Evolutionary conservation across 495 filamentous ascomycete genomes (phyloP).

Genomic region (Paragyromitra xinjiangensis): DNA sequence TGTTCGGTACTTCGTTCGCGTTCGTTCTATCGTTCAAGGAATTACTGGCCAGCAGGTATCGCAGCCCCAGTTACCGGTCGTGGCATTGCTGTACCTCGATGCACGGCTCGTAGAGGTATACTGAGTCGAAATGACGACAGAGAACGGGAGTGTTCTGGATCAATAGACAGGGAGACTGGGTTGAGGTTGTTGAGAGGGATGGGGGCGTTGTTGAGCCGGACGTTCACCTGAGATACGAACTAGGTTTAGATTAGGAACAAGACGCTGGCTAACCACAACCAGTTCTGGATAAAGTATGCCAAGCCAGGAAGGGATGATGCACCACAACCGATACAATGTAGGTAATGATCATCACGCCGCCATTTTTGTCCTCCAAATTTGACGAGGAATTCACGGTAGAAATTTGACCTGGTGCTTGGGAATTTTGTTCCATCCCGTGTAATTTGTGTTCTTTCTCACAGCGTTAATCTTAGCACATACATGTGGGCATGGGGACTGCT

Average conservation of each 20-base stretch:
- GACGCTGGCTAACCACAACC: conserved; percentile 32
- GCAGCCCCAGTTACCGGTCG: conserved; percentile 46
- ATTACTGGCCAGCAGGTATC: conserved; percentile 52
- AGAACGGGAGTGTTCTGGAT: conserved; percentile 27
- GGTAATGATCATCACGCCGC: conserved; percentile 47
- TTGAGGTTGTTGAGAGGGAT: conserved; percentile 49
- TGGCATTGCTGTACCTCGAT: conserved; percentile 43
- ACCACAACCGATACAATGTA: conserved; percentile 21
- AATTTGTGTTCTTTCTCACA: background rate
- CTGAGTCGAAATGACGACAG: conserved; percentile 42
- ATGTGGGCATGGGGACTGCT: background rate
- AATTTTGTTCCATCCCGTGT: conserved; percentile 1
- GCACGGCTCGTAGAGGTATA: conserved; percentile 31
- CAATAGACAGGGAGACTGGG: conserved; percentile 27
- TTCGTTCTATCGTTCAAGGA: conserved; percentile 16
- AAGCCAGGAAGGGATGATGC: conserved; percentile 40
- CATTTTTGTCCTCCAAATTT: background rate
- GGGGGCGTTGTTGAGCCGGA: conserved; percentile 49
- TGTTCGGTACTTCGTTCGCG: conserved; percentile 20
- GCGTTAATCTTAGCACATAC: background rate
- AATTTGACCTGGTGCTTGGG: background rate
- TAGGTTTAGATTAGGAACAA: conserved; percentile 50
- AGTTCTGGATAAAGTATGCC: conserved; percentile 15
- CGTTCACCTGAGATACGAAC: conserved; percentile 41
- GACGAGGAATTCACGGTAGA: conserved; percentile 22